Base-by-base conservation (phyloP, 305 asterid species). In the Fraxinus paxiana region DNA sequence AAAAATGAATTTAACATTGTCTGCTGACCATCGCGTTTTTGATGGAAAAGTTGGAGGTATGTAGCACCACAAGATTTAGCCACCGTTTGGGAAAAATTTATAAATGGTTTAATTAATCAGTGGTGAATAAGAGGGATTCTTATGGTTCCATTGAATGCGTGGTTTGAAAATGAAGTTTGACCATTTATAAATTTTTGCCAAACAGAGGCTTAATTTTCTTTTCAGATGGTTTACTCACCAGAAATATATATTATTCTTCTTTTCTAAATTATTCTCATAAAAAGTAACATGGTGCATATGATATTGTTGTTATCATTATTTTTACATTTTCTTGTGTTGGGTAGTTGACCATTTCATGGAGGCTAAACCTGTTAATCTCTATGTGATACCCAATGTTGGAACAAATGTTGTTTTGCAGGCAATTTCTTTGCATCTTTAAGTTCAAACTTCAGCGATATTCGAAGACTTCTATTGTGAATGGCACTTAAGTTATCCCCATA, bases 11-110 rank as follows among this genome's bases (percentile, higher is more conserved):
- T 48, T 94, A 77, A 92, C 98, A 73, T 79, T 96, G 80, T 96
- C 99, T 35, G 98, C 99, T 31, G 99, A 96, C 82, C 98, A 94
- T 78, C 98, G 97, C 5, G 95, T 94, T 84, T 94, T 94, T 82
- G 97, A 96, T 88, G 98, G 98, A 83, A 92, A 90, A 88, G 95
- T 96, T 88, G 98, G 94, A 92, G 97, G 99, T 92, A 91, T 38
- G 82, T 83, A 51, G 38, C 51, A 22, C 80, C 28, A 24, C 75
- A 24, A 73, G 10, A 30, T n/a, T 51, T 51, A n/a, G 18, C 6
- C 56, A 46, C 59, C 54, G 17, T 43, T 48, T 48, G 59, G 20
- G 59, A 15, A 48, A 5, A 48, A 48, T 15, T 48, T 48, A 48
- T 48, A 0, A 15, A 48, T 1, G 7, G 59, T 15, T 48, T 48